Evolutionary conservation across 352 stramenopile genomes (phyloP), one percentile per base, ranked within the genome.

Genomic region (Globisporangium echinulatum): DNA sequence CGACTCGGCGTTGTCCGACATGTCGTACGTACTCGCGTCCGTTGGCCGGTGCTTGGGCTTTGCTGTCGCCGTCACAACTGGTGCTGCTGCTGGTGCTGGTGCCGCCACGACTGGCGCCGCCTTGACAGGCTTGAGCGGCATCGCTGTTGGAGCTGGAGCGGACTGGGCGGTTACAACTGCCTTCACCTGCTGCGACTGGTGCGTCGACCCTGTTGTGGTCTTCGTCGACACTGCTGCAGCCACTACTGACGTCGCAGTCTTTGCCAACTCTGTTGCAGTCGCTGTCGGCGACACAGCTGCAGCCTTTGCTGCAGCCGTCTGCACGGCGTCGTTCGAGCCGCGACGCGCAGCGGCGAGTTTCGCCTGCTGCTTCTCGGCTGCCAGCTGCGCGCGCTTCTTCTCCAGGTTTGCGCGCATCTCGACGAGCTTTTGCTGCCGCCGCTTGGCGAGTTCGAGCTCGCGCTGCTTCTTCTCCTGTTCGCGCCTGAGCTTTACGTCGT

Each of bases 1-100:
- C 37, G 74, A 89, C 39, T 91, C 76, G n/a, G 67, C 72, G 25
- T 89, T 87, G 55, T 94, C 85, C 25, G 85, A 94, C 71, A 93
- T 90, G 38, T 82, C 73, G 67, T 92, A 92, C 25, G 74, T 91
- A 39, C 62, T 64, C 8, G 56, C 58, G 15, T 64, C 62, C 0
- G 51, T 55, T 3, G 63, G 71, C 40, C 70, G 61, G 4, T 59
- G 71, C 38, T 70, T 71, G 5, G 48, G 48, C n/a, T 50, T 25
- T 7, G 50, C 19, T 9, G 39, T 11, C 10, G 40, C 3, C 10
- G 25, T 33, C 25, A 33, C 25, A 33, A 33, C 25, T 5, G 17
- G 40, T n/a, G 5, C 38, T 8, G 17, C 47, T 40, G 37, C 13
- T 33, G 17, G 40, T 25, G 5, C 38, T 8, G 17, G 38, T 40